Evolutionary conservation across 2,329 filamentous ascomycete species (phyloP).

Genomic region (Fusarium torreyae): DNA sequence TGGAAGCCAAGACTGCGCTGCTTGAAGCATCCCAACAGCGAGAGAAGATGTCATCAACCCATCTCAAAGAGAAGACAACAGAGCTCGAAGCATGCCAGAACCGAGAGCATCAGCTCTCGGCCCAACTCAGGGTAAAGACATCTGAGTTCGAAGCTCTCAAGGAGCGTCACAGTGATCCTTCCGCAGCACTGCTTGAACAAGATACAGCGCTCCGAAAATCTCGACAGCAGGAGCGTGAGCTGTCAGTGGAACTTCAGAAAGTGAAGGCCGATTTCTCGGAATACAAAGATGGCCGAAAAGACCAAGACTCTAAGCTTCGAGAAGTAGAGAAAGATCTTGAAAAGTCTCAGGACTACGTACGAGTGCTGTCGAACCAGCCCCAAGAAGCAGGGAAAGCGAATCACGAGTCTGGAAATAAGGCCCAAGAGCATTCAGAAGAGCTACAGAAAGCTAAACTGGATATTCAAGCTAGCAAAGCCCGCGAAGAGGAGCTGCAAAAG

Average conservation of each 20-base stretch:
- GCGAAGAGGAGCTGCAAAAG: not conserved
- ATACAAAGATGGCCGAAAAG: not conserved
- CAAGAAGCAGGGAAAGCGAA: not conserved
- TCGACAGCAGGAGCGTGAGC: constrained; percentile 8
- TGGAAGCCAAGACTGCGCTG: constrained; percentile 13
- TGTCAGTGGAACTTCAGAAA: constrained; percentile 13
- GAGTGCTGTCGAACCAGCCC: not conserved
- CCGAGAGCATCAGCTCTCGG: not conserved
- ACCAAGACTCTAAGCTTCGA: not conserved
- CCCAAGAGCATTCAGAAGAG: not conserved
- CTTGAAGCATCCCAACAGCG: constrained; percentile 21
- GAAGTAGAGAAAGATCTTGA: constrained; percentile 1
- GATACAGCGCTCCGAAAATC: constrained; percentile 8
- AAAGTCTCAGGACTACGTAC: not conserved
- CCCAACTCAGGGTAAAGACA: not conserved
- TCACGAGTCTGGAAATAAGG: not conserved
- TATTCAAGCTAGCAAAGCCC: not conserved
- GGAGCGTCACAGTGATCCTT: not conserved
- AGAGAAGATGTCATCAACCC: not conserved
- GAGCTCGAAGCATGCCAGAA: constrained; percentile 6
- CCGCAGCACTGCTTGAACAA: constrained; percentile 6
- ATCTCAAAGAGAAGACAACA: not conserved
- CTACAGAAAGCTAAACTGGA: not conserved
- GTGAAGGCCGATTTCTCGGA: not conserved
- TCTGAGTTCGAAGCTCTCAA: not conserved